Evolutionary conservation across 1,284 basidiomycete genomes (phyloP), one percentile per base, ranked within the genome.

Genomic region (Cutaneotrichosporon curvatum): DNA sequence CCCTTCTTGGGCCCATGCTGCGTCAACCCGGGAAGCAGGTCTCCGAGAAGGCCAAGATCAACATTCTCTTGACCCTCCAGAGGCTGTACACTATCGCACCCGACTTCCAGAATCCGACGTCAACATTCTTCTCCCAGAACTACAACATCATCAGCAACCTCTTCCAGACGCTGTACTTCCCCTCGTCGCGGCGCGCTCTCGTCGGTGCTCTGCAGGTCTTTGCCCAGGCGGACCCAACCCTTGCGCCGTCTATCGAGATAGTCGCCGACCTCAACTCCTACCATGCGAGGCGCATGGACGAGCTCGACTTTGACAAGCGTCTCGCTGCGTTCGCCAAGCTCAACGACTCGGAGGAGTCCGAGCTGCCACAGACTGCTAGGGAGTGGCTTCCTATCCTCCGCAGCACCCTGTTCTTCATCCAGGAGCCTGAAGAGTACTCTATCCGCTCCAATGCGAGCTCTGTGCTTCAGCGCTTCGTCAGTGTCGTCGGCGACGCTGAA

Each of bases 271-370:
- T 98, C 51, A 98, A 98, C 61, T 82, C 92, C 0, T 97, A 83
- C 68, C 92, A 89, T 1, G 71, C 69, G 1, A 84, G 80, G 58
- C 79, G 89, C 14, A 70, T 94, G 32, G 90, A 95, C 44, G 91
- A 98, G 65, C 87, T 90, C 2, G 89, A 98, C 67, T 96, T 96
- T 60, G 88, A 96, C 54, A 78, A 80, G 37, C 84, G 94, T 3
- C 75, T 98, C 14, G 68, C 72, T 2, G 91, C 88, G 0, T 96
- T 90, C 67, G 77, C 80, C 4, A 68, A 63, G 10, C 73, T 99
- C 43, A 94, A 89, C 67, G 65, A 68, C 36, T 55, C 44, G 4
- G 48, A 41, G 0, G 84, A 85, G 43, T 71, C 70, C 0, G 53
- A 47, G 5, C 50, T 65, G 10, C 57, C 58, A 0, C 36, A 38